phyloP scores from a whole-genome alignment of 2,329 filamentous ascomycete genomes.

The Orbilia blumenaviensis region DNA sequence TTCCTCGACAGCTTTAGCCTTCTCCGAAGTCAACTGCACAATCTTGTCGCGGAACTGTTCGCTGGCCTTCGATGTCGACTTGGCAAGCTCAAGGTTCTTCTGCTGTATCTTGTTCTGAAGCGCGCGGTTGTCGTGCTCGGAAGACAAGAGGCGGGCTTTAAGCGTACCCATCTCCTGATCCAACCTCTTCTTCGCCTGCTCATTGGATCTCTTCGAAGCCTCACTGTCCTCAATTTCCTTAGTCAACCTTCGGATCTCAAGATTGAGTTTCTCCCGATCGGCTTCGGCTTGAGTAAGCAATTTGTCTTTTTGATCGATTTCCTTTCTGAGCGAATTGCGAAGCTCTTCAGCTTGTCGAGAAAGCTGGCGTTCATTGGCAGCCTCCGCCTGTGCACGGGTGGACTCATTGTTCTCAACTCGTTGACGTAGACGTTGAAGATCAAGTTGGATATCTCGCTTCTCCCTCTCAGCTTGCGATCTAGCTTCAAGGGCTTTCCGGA shows the following conservation, averaged over 20 bases:
- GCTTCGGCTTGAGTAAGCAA: slow-evolving; percentile 80
- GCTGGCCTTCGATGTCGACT: slow-evolving; percentile 83
- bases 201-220: slow-evolving; percentile 75
- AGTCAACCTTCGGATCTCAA: slow-evolving; percentile 84
- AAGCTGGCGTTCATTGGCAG: slow-evolving; percentile 80
- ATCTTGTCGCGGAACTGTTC: slow-evolving; percentile 84
- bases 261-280: slow-evolving; percentile 78
- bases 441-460: slow-evolving; percentile 85
- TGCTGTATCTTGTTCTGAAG: slow-evolving; percentile 97
- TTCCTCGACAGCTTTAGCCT: slow-evolving; percentile 81
- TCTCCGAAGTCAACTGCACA: slow-evolving; percentile 80
- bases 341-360: slow-evolving; percentile 80
- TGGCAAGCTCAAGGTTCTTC: slow-evolving; percentile 93
- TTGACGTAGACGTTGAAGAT: slow-evolving; percentile 81
- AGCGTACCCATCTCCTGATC: slow-evolving; percentile 91
- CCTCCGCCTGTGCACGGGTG: slow-evolving; percentile 82
- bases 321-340: slow-evolving; percentile 77
- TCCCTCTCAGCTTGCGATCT: slow-evolving; percentile 82
- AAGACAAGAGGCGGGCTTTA: slow-evolving; percentile 86
- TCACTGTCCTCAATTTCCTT: slow-evolving; percentile 89
- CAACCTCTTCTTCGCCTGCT: slow-evolving; percentile 69
- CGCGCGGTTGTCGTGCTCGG: slow-evolving; percentile 93
- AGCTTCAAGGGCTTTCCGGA: slow-evolving; percentile 84
- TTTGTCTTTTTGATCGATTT: slow-evolving; percentile 80
- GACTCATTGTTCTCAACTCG: slow-evolving; percentile 87